Conservation (phyloP, 768 basidiomycete genomes). For the Russula dissimulans region DNA sequence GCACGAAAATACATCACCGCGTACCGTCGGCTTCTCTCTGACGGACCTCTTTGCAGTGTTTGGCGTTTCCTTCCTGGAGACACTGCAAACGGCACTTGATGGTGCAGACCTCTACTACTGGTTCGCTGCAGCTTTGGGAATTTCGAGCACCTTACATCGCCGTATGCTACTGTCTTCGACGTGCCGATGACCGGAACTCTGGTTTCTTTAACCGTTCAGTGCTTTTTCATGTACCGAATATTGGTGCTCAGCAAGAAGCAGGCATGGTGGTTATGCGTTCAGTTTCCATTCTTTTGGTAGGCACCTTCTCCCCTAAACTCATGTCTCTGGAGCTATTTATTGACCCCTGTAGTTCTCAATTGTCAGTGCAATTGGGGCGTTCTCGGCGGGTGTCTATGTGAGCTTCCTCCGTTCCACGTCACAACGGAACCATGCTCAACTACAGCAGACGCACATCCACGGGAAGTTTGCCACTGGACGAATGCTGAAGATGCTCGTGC, state of each 20-base stretch:
- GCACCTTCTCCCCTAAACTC: not conserved
- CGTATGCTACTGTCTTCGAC: constrained; percentile 22
- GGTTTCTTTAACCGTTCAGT: constrained; percentile 24
- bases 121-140: constrained; percentile 28
- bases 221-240: constrained; percentile 29
- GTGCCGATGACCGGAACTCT: constrained; percentile 24
- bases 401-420: not conserved
- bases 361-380: not conserved
- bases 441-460: not conserved
- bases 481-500: not conserved
- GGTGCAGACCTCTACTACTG: constrained; percentile 25
- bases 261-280: not conserved
- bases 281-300: not conserved
- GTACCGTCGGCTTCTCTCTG: not conserved
- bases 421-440: not conserved
- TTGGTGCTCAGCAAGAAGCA: constrained; percentile 4
- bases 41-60: constrained; percentile 19
- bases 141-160: constrained; percentile 17
- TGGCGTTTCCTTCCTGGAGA: constrained; percentile 22
- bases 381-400: not conserved
- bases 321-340: not conserved
- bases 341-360: not conserved
- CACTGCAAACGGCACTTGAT: constrained; percentile 21
- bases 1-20: not conserved
- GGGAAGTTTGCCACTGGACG: not conserved